Percentiles rank a stretch among this genome's conserved stretches.
phyloP scores from a whole-genome alignment of 75 land plant species.

The Sequoiadendron giganteum region DNA sequence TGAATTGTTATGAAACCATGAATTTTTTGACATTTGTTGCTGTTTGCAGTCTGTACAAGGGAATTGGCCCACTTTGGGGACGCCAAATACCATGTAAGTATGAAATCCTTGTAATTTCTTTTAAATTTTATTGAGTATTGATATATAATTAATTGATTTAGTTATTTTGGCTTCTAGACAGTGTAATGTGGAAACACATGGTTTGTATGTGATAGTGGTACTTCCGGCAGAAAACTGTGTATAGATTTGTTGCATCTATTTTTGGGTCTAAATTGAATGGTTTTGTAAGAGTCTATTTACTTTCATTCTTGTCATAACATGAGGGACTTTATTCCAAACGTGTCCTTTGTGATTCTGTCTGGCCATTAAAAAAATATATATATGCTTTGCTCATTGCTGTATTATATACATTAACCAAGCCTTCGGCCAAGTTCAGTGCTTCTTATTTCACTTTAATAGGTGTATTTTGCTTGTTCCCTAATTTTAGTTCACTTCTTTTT shows the following conservation, averaged over 20 bases:
- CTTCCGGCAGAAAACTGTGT: no score
- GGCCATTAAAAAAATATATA: no score
- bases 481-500: neutral
- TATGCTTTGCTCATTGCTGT: no score
- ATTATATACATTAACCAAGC: no score
- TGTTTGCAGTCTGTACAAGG: conserved; percentile 69
- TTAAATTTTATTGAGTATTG: conserved; percentile 10
- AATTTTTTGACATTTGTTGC: neutral
- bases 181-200: neutral
- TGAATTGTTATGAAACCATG: neutral
- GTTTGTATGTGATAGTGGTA: neutral
- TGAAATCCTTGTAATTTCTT: conserved; percentile 4
- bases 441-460: neutral
- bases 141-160: neutral
- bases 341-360: no score
- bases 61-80: conserved; percentile 91
- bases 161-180: conserved; percentile 8
- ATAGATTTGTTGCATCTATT: neutral
- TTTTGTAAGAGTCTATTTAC: neutral
- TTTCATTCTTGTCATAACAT: no score
- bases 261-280: neutral
- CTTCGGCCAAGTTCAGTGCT: neutral
- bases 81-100: conserved; percentile 95
- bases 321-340: no score
- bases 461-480: neutral